Conservation (phyloP, 371 early-diverging fungal genomes). For the Mucor sp. region DNA sequence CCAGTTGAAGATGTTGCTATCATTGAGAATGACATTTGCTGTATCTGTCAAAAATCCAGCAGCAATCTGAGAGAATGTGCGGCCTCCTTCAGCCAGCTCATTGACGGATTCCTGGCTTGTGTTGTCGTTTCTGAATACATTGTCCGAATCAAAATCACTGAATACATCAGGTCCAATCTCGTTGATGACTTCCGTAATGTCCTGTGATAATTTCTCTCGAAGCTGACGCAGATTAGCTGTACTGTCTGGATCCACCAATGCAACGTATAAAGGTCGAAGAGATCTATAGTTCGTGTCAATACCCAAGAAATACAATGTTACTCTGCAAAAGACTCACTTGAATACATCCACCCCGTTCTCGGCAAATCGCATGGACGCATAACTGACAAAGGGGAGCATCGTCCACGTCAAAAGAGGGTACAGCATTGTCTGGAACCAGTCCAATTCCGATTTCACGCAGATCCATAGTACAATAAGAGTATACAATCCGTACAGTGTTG, state of each 20-base stretch:
- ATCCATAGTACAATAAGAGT: slow-evolving; percentile 56
- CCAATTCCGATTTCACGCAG: slow-evolving; percentile 40
- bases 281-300: slow-evolving; percentile 49
- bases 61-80: slow-evolving; percentile 42
- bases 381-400: slow-evolving; percentile 73
- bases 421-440: slow-evolving; percentile 31
- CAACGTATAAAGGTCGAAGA: slow-evolving; percentile 80
- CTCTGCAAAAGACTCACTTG: slow-evolving; percentile 43
- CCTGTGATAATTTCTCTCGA: slow-evolving; percentile 75
- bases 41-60: slow-evolving; percentile 38
- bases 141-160: slow-evolving; percentile 71
- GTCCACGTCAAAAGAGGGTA: slow-evolving; percentile 61
- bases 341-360: slow-evolving; percentile 90
- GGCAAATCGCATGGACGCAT: slow-evolving; percentile 82
- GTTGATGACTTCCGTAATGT: slow-evolving; percentile 80
- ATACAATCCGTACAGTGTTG: slow-evolving; percentile 77
- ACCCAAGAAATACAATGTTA: no score
- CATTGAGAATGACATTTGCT: slow-evolving; percentile 56
- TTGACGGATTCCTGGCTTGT: slow-evolving; percentile 32
- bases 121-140: slow-evolving; percentile 31
- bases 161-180: slow-evolving; percentile 89
- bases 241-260: slow-evolving; percentile 63
- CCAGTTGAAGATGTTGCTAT: slow-evolving; percentile 64
- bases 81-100: slow-evolving; percentile 38
- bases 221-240: slow-evolving; percentile 61